Percentiles rank a stretch among this genome's conserved stretches.
These are phyloP conservation scores for Barnettozyma botsteinii DNA, from an alignment of 805 yeast genomes.

Conservation along the genomic window DNA sequence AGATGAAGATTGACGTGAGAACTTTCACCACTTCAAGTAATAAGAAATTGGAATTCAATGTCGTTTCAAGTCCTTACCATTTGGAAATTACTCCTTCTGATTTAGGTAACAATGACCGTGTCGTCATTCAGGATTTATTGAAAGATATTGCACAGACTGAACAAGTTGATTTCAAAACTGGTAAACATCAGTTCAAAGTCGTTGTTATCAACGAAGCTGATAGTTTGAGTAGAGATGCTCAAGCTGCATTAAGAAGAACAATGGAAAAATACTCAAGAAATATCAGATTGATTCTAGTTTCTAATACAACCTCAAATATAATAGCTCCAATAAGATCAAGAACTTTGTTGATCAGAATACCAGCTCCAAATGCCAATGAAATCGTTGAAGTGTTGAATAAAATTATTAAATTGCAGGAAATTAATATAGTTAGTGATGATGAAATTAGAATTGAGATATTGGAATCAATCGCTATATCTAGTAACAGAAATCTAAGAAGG, in stretches of 20 bases:
- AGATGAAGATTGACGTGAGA: slow-evolving; percentile 84
- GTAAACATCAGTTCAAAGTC: slow-evolving; percentile 59
- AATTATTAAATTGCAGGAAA: slow-evolving; percentile 54
- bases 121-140: slow-evolving; percentile 88
- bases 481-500: slow-evolving; percentile 71
- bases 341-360: slow-evolving; percentile 79
- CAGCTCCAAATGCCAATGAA: slow-evolving; percentile 68
- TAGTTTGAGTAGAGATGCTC: slow-evolving; percentile 84
- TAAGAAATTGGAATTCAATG: slow-evolving; percentile 82
- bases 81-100: slow-evolving; percentile 95
- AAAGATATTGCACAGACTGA: slow-evolving; percentile 95
- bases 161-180: slow-evolving; percentile 71
- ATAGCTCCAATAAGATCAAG: slow-evolving; percentile 94
- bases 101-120: slow-evolving; percentile 92
- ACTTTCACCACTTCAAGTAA: slow-evolving; percentile 69
- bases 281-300: slow-evolving; percentile 75
- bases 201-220: slow-evolving; percentile 92
- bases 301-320: slow-evolving; percentile 86
- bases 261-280: slow-evolving; percentile 93
- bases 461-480: slow-evolving; percentile 44
- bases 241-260: slow-evolving; percentile 90
- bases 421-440: slow-evolving; percentile 29
- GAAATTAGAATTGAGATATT: slow-evolving; percentile 40
- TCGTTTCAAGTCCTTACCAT: slow-evolving; percentile 87
- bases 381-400: slow-evolving; percentile 47